Evolutionary conservation across 768 basidiomycete species (phyloP), one percentile per base, ranked within the genome.

Genomic region (Trametes cubensis): DNA sequence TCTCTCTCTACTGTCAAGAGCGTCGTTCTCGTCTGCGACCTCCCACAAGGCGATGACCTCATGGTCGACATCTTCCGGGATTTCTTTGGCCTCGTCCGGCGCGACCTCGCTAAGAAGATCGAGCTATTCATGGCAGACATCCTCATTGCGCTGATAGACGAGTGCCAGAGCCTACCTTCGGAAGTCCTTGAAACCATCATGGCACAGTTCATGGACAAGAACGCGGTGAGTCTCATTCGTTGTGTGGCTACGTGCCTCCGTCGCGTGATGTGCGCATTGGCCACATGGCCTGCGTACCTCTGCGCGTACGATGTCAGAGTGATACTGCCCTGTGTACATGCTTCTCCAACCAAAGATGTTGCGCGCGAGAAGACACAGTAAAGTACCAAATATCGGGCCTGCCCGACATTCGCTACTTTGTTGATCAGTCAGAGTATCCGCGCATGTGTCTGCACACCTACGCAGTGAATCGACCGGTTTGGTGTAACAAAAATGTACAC

Each of bases 1-100:
- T 93, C 89, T 25, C 80, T 99, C 25, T 92, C 94, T 2, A 91
- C 90, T 38, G 95, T 98, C 70, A 98, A 98, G 82, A 93, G 90
- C 67, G 89, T 97, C 30, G 93, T 95, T 14, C 84, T 98, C 67
- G 87, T 97, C 17, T 94, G 93, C 75, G 96, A 98, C 75, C 83
- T 98, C 15, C 92, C 89, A 4, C 85, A 85, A 39, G 86, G 87
- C 13, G 96, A 98, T 62, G 90, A 94, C 52, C 83, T 97, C 62
- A 86, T 95, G 79, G 73, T 77, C 54, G 87, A 91, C 44, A 85
- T 94, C 62, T 98, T 98, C 75, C 85, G 85, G 67, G 87, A 87
- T 67, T 84, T 94, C 66, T 95, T 98, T 66, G 80, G 80, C 6
- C 82, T 97, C 56, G 85, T 95, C 38, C 82, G 88, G 75, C 88